A percentile compares a stretch with the other conserved stretches of the same genome.
Conservation (phyloP, 257 asterid genomes). For the Cinchona pubescens region DNA sequence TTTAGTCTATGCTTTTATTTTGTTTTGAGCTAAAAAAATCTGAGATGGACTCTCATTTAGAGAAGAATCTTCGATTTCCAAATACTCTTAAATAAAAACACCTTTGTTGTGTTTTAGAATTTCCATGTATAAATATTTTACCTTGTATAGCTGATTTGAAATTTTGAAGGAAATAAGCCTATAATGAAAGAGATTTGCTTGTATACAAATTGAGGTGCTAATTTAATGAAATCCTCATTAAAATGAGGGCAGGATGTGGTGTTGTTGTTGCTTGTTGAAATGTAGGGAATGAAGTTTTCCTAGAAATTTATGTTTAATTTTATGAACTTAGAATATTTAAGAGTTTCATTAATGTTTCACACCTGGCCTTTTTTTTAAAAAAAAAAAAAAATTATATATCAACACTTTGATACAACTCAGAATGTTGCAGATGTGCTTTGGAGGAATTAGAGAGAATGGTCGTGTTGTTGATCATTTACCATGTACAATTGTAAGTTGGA, state of each 20-base stretch:
- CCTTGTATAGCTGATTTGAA: neutral
- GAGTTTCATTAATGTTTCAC: neutral
- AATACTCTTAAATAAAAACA: neutral
- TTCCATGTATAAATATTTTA: neutral
- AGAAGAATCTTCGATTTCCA: neutral
- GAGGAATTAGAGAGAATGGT: constrained; percentile 87
- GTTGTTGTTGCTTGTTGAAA: neutral
- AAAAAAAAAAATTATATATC: neutral
- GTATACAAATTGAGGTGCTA: neutral
- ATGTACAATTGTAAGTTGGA: constrained; percentile 79
- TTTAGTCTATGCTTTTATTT: neutral
- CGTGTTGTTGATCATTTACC: constrained; percentile 80
- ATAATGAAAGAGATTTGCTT: neutral
- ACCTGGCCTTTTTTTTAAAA: neutral
- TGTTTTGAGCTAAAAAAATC: neutral
- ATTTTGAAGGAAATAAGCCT: neutral
- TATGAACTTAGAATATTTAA: neutral
- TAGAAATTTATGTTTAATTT: neutral
- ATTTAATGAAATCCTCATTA: neutral
- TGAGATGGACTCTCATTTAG: neutral
- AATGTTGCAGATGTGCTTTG: constrained; percentile 73
- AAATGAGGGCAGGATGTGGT: neutral
- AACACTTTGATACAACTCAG: neutral
- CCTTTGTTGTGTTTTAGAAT: neutral
- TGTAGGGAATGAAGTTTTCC: neutral